Percentiles rank a stretch among this genome's conserved stretches.
phyloP scores from a whole-genome alignment of 2,329 filamentous ascomycete genomes.

The Aureobasidium pullulans region DNA sequence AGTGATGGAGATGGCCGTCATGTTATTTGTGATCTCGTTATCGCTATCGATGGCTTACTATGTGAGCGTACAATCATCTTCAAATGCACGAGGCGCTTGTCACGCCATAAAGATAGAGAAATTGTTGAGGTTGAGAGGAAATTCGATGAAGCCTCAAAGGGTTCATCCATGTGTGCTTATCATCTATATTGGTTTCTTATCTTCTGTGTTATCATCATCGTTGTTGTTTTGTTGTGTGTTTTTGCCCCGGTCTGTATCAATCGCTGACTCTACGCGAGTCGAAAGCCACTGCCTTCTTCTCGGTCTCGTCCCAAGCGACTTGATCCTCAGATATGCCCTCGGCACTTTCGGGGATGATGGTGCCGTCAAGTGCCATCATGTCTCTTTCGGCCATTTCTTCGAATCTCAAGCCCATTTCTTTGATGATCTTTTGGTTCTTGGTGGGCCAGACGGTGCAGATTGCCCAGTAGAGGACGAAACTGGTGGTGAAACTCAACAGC shows the following conservation, averaged over 20 bases:
- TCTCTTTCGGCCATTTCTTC: constrained; percentile 21
- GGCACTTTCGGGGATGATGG: constrained; percentile 14
- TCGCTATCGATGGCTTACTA: too few relatives aligned
- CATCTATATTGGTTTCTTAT: neutral
- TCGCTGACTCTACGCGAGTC: constrained; percentile 5
- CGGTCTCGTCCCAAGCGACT: neutral
- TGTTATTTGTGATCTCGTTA: too few relatives aligned
- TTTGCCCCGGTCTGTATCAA: neutral
- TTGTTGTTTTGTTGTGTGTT: neutral
- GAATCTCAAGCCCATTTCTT: constrained; percentile 26
- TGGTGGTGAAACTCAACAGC: constrained; percentile 53
- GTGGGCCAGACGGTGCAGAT: constrained; percentile 35
- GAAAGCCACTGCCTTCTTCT: constrained; percentile 11
- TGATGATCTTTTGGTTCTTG: constrained; percentile 28
- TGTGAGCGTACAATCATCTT: too few relatives aligned
- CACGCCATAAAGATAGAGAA: neutral
- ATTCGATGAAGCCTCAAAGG: too few relatives aligned
- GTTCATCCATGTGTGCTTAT: neutral
- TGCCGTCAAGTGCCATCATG: constrained; percentile 18
- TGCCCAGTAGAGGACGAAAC: constrained; percentile 46
- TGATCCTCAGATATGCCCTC: constrained; percentile 6
- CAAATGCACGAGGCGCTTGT: too few relatives aligned
- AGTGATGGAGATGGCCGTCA: too few relatives aligned
- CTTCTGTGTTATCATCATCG: neutral
- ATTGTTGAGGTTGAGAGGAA: neutral